A percentile compares a stretch with the other conserved stretches of the same genome.
These are phyloP conservation scores for Yueomyces sp. DNA, from an alignment of 805 yeast genomes.

Conservation along the genomic window DNA sequence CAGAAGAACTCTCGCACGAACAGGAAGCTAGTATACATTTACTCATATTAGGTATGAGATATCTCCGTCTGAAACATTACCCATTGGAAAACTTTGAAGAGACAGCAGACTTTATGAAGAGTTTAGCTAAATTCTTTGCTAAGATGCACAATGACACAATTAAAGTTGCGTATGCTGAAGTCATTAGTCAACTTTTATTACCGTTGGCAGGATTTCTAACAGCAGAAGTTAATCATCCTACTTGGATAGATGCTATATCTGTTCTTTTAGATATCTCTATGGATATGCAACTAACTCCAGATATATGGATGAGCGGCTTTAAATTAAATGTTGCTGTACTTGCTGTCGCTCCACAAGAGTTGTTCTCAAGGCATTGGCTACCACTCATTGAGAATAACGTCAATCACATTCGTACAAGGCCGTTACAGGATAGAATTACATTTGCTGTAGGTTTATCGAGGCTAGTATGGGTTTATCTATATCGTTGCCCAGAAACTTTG, in stretches of 20 bases:
- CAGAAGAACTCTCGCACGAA: slow-evolving; percentile 35
- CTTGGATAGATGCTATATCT: slow-evolving; percentile 77
- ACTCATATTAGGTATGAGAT: slow-evolving; percentile 85
- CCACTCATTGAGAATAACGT: slow-evolving; percentile 47
- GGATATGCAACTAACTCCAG: slow-evolving; percentile 31
- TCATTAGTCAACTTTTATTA: slow-evolving; percentile 55
- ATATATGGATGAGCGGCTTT: slow-evolving; percentile 55
- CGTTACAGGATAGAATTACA: slow-evolving; percentile 34
- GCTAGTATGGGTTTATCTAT: slow-evolving; percentile 79
- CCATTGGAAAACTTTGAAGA: slow-evolving; percentile 90
- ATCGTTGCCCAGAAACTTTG: slow-evolving; percentile 75
- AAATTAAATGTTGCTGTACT: slow-evolving; percentile 59
- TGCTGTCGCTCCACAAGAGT: slow-evolving; percentile 66
- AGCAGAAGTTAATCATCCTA: slow-evolving; percentile 92
- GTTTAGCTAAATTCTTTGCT: slow-evolving; percentile 72
- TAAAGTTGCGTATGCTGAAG: slow-evolving; percentile 73
- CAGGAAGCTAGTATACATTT: slow-evolving; percentile 53
- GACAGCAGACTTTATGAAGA: slow-evolving; percentile 77
- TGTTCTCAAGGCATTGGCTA: slow-evolving; percentile 65
- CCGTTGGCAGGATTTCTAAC: slow-evolving; percentile 79
- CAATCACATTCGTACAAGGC: slow-evolving; percentile 54
- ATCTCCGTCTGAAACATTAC: slow-evolving; percentile 60
- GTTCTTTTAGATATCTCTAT: slow-evolving; percentile 39
- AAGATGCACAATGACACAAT: slow-evolving; percentile 52
- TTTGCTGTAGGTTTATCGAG: slow-evolving; percentile 57